Conservation (phyloP, 352 stramenopile genomes). For the Pythium dissimile region DNA sequence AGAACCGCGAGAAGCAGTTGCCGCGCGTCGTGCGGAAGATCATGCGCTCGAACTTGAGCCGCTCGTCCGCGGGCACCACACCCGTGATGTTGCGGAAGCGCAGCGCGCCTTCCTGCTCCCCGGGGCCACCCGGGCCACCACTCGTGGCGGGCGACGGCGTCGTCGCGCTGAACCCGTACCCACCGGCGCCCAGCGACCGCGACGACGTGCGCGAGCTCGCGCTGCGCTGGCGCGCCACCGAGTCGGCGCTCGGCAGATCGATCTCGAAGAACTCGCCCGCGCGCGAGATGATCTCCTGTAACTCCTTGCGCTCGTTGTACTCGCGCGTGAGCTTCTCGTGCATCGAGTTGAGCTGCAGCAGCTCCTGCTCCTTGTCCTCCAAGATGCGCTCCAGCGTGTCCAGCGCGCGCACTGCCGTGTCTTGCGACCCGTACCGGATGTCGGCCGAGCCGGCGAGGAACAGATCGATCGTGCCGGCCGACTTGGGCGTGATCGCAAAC, state of each 20-base stretch:
- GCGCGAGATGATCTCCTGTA: slow-evolving; percentile 79
- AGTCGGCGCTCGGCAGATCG: slow-evolving; percentile 40
- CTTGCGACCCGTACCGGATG: slow-evolving; percentile 76
- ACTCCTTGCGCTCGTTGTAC: slow-evolving; percentile 95
- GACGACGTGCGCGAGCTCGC: slow-evolving; percentile 60
- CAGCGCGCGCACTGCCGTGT: slow-evolving; percentile 83
- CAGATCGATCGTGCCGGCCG: slow-evolving; percentile 63
- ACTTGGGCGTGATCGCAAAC: slow-evolving; percentile 88
- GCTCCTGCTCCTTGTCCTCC: slow-evolving; percentile 95
- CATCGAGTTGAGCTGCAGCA: slow-evolving; percentile 97
- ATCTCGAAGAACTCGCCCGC: slow-evolving; percentile 87
- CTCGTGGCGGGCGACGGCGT: slow-evolving; percentile 5
- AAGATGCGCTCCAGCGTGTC: slow-evolving; percentile 95
- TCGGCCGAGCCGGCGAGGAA: slow-evolving; percentile 74
- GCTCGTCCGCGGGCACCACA: slow-evolving; percentile 92
- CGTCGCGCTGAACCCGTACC: slow-evolving; percentile 47
- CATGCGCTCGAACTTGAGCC: slow-evolving; percentile 97
- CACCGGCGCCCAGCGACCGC: slow-evolving; percentile 24
- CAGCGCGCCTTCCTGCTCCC: slow-evolving; percentile 54
- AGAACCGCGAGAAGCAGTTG: slow-evolving; percentile 98
- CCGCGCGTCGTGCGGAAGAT: slow-evolving; percentile 98
- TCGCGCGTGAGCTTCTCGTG: slow-evolving; percentile 97
- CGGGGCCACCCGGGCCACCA: too few species aligned
- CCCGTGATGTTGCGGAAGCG: slow-evolving; percentile 94
- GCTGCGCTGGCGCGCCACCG: slow-evolving; percentile 27